Evolutionary conservation across 371 early-diverging fungal species (phyloP), one percentile per base, ranked within the genome.

Genomic region (Nematocida sp.): DNA sequence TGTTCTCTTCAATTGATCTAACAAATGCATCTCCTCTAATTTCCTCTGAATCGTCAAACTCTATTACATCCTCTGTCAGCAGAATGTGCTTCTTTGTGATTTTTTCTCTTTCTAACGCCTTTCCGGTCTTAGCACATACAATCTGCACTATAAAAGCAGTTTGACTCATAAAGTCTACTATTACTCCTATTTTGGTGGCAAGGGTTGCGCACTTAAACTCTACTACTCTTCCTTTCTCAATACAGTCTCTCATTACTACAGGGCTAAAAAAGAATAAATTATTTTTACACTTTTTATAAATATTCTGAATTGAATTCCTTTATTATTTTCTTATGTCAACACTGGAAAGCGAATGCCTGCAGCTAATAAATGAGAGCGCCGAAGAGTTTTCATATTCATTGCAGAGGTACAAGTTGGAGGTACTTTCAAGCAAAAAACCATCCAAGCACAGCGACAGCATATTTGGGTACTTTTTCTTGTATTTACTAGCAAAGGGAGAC

Each of bases 171-270:
- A 78, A 78, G 67, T 78, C 80, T n/a, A 78, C 72, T 57, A 78
- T 39, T 46, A 78, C 80, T 50, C 71, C 80, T 13, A 78, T 52
- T 47, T 70, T 20, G 20, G 69, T 67, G 18, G 27, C 40, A 55
- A 52, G 70, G 13, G 6, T 70, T 70, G 4, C 55, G 39, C 80
- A 78, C 44, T 78, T 78, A 42, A 78, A 78, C 56, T 78, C 80
- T 52, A 71, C 71, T 56, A 78, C 80, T 78, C 80, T 69, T 69
- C 80, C 80, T 78, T 52, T 67, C 61, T 78, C 80, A 72, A 78
- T 46, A 40, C 82, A 78, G 61, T 78, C 23, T 78, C 80, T 69
- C 72, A 60, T 78, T 69, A 55, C 40, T 13, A 67, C 76, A 75
- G 76, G 76, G 76, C 76, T 20, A 60, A 44, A 57, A 44, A 50